A percentile compares a stretch with the other conserved stretches of the same genome.
These are phyloP conservation scores for Didymellaceae sp. DNA, from an alignment of 2,329 filamentous ascomycete species.

Conservation along the genomic window DNA sequence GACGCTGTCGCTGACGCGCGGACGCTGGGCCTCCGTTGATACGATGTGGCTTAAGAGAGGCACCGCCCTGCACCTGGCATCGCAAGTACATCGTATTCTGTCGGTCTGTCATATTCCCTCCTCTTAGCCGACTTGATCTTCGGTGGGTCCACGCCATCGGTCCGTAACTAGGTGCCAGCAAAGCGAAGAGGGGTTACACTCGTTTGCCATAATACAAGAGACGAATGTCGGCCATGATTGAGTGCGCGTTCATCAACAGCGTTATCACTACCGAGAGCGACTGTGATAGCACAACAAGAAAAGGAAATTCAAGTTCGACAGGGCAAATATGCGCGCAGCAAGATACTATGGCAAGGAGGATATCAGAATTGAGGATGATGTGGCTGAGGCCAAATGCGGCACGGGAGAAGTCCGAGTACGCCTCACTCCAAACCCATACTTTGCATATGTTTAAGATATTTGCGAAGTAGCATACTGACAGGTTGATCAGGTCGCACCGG, in stretches of 20 bases:
- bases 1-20: not conserved
- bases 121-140: slow-evolving; percentile 11
- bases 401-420: slow-evolving; percentile 58
- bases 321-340: slow-evolving; percentile 58
- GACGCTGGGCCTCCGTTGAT: not conserved
- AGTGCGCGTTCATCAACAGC: slow-evolving; percentile 40
- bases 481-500: slow-evolving; percentile 47
- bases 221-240: slow-evolving; percentile 35
- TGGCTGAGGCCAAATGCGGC: slow-evolving; percentile 56
- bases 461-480: not conserved
- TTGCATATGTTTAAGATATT: no score
- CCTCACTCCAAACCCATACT: no score
- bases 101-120: not conserved
- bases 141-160: not conserved
- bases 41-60: slow-evolving; percentile 1
- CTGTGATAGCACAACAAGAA: not conserved
- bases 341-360: slow-evolving; percentile 64
- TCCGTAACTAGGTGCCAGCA: not conserved
- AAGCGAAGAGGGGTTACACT: slow-evolving; percentile 3
- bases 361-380: slow-evolving; percentile 58
- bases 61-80: not conserved
- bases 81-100: not conserved
- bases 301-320: not conserved
- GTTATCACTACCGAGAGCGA: slow-evolving; percentile 26
- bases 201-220: not conserved